These are phyloP conservation scores for Cupressus sempervirens DNA, from an alignment of 75 land plant species.

Conservation along the genomic window DNA sequence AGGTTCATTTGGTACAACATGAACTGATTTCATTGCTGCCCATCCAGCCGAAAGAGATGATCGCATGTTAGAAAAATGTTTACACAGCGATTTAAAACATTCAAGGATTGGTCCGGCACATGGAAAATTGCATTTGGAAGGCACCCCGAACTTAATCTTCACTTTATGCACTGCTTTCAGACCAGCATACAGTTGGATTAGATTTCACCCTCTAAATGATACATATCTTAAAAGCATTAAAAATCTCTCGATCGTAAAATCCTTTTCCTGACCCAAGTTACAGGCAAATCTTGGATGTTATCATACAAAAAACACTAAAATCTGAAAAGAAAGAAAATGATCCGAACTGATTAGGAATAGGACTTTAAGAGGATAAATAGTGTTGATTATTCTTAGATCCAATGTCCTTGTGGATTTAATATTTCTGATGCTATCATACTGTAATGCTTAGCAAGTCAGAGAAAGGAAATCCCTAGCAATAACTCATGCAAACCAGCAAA, in stretches of 20 bases:
- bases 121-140: slow-evolving; percentile 25
- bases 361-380: neutral
- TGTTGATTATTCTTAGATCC: neutral
- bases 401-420: neutral
- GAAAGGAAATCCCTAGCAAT: neutral
- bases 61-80: slow-evolving; percentile 13
- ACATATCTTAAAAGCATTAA: neutral
- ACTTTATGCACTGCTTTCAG: slow-evolving; percentile 28
- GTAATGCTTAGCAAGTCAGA: neutral
- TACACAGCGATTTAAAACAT: slow-evolving; percentile 7
- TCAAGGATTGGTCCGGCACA: slow-evolving; percentile 17
- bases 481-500: no score
- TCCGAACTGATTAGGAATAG: neutral
- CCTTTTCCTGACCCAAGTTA: neutral
- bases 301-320: neutral
- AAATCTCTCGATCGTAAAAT: no score
- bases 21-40: slow-evolving; percentile 52
- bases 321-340: neutral
- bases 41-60: slow-evolving; percentile 23
- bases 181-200: slow-evolving; percentile 11
- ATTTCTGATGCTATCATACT: neutral
- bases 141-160: slow-evolving; percentile 20
- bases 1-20: slow-evolving; percentile 46
- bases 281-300: neutral
- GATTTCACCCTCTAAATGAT: slow-evolving; percentile 3